Evolutionary conservation across 1,284 basidiomycete species (phyloP).

Genomic region (Pterula multifida): DNA sequence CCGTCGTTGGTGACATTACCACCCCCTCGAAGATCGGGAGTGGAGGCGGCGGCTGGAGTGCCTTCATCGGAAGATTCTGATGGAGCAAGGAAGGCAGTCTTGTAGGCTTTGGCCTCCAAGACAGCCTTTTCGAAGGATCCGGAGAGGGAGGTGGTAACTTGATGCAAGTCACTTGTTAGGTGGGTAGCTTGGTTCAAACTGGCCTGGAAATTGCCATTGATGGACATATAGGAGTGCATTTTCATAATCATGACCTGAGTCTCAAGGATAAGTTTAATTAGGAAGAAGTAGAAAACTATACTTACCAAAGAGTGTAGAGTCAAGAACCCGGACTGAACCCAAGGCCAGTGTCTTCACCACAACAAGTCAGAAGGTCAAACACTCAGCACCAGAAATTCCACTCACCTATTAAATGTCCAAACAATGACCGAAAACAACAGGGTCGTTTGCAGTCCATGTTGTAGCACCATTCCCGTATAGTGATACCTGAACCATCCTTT

Average conservation of each 20-base stretch:
- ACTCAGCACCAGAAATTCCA: constrained; percentile 5
- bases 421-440: constrained; percentile 63
- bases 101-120: constrained; percentile 29
- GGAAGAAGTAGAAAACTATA: constrained; percentile 6
- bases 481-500: constrained; percentile 74
- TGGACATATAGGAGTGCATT: constrained; percentile 88
- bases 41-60: constrained; percentile 12
- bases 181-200: constrained; percentile 34
- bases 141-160: constrained; percentile 37
- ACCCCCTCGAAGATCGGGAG: constrained; percentile 3
- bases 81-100: constrained; percentile 22
- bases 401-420: constrained; percentile 74
- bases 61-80: constrained; percentile 19
- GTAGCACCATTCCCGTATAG: constrained; percentile 61
- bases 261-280: constrained; percentile 5
- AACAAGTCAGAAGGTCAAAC: constrained; percentile 2
- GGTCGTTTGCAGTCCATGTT: constrained; percentile 66
- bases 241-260: constrained; percentile 84
- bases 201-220: constrained; percentile 77
- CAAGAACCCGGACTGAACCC: constrained; percentile 96
- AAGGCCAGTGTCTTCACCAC: constrained; percentile 81
- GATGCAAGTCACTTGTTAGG: constrained; percentile 32
- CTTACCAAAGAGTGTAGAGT: constrained; percentile 78
- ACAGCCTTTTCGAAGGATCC: constrained; percentile 50
- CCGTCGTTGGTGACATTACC: constrained; percentile 30